Evolutionary conservation across 2,329 filamentous ascomycete genomes (phyloP), one percentile per base, ranked within the genome.

Genomic region (Sphaerulina populicola): DNA sequence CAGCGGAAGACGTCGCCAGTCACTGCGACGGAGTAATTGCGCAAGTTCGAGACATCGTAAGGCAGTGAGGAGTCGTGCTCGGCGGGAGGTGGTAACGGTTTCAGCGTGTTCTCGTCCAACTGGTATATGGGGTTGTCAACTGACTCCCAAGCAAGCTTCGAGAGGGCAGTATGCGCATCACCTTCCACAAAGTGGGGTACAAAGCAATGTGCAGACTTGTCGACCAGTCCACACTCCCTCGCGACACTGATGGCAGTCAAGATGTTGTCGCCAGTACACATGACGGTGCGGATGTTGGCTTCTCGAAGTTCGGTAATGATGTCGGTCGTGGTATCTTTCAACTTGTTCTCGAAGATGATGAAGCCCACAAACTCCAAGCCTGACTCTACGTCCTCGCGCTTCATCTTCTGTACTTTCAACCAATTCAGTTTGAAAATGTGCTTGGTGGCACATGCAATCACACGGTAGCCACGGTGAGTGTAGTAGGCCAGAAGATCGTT

Each of bases 261-360:
- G 56, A 97, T 97, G 61, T 98, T 98, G 73, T 98, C 93, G 29
- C 93, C 93, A 0, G 93, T 98, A 56, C 94, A 94, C 93, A 98
- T 98, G 46, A 95, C 82, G 27, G 86, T 85, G 33, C 88, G 81
- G 59, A 98, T 95, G 50, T 86, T 86, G 6, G 94, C 91, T 47
- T 84, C 76, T 30, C 81, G 77, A 2, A 98, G 77, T 69, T 97
- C 90, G 50, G 85, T 78, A 23, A 98, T 80, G 31, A 96, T 86
- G 1, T 77, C 78, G 1, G 86, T 78, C 0, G 91, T 96, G 15
- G 81, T 89, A 1, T 87, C 83, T 68, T 98, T 98, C 55, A 98
- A 74, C 71, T 98, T 98, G 72, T 98, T 98, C 71, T 98, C 93
- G 62, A 98, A 98, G 48, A 98, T 85, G 64, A 98, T 97, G 71